Percentiles rank a stretch among this genome's conserved stretches.
Conservation (phyloP, 2,329 filamentous ascomycete genomes). For the Cercospora sp. region DNA sequence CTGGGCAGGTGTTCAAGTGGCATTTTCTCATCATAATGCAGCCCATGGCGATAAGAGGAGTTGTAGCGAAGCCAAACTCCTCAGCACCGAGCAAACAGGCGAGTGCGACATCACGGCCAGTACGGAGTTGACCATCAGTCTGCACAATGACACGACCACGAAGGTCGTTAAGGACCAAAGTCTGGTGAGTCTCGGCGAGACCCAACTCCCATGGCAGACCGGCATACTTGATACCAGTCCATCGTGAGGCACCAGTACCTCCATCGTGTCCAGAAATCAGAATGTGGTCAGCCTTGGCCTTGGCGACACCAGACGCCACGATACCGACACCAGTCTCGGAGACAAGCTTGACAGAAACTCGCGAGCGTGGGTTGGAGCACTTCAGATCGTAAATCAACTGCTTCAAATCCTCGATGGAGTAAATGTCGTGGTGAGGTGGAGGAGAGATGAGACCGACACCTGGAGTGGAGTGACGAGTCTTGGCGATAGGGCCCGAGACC, state of each 20-base stretch:
- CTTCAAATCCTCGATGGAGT: conserved; percentile 97
- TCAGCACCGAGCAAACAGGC: conserved; percentile 95
- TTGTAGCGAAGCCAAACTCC: conserved; percentile 95
- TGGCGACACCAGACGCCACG: conserved; percentile 93
- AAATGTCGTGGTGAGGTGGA: conserved; percentile 96
- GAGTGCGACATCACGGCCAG: conserved; percentile 89
- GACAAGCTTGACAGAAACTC: conserved; percentile 95
- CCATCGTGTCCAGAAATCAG: conserved; percentile 95
- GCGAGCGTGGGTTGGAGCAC: conserved; percentile 87
- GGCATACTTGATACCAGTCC: conserved; percentile 98
- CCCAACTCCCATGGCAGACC: conserved; percentile 95
- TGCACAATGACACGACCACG: conserved; percentile 94
- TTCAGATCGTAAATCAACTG: conserved; percentile 97
- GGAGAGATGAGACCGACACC: conserved; percentile 95
- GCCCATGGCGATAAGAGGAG: conserved; percentile 92
- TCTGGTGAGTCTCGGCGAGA: conserved; percentile 96
- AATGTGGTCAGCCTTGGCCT: conserved; percentile 96
- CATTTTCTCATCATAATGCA: conserved; percentile 91
- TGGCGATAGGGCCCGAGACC: conserved; percentile 89
- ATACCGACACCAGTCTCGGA: conserved; percentile 97
- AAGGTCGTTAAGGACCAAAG: conserved; percentile 89
- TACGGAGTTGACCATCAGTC: conserved; percentile 91
- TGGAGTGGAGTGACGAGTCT: conserved; percentile 92
- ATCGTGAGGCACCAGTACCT: conserved; percentile 92
- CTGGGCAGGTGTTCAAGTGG: conserved; percentile 71